Evolutionary conservation across 2,329 filamentous ascomycete species (phyloP).

Genomic region (Pestalotiopsis sp.): DNA sequence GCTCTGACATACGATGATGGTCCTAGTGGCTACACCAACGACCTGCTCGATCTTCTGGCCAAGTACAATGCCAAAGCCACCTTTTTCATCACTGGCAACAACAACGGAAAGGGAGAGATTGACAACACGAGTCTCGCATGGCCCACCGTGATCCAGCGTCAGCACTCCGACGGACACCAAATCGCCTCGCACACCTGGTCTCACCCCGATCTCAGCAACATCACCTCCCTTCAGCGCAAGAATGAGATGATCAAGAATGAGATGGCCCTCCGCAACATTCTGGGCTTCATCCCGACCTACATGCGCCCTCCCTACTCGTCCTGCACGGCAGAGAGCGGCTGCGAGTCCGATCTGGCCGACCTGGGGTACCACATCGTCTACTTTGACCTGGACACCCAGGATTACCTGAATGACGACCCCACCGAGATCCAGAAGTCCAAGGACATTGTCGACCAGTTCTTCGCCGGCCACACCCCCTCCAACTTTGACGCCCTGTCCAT

Average conservation of each 20-base stretch:
- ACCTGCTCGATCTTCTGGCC: constrained; percentile 63
- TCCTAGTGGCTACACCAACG: constrained; percentile 61
- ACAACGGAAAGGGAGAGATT: constrained; percentile 58
- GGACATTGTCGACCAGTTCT: constrained; percentile 49
- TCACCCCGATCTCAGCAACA: constrained; percentile 48
- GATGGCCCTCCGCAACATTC: constrained; percentile 56
- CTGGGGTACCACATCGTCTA: constrained; percentile 60
- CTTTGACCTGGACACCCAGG: constrained; percentile 63
- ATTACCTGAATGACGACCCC: constrained; percentile 56
- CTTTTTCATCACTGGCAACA: constrained; percentile 67
- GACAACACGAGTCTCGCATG: constrained; percentile 51
- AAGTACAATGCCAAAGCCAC: constrained; percentile 65
- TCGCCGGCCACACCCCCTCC: constrained; percentile 33
- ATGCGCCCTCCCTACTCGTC: constrained; percentile 49
- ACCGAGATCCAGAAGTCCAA: constrained; percentile 47
- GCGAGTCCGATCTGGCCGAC: constrained; percentile 34
- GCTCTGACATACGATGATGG: constrained; percentile 72
- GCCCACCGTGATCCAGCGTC: constrained; percentile 51
- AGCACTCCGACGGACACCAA: constrained; percentile 59
- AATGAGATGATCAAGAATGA: constrained; percentile 56
- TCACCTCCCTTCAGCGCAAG: constrained; percentile 43
- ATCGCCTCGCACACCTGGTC: constrained; percentile 62
- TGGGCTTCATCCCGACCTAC: constrained; percentile 59
- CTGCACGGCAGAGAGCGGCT: constrained; percentile 37
- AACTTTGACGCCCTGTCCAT: constrained; percentile 50